Conservation (phyloP, 208 protist genomes). For the Porcisia hertigi region DNA sequence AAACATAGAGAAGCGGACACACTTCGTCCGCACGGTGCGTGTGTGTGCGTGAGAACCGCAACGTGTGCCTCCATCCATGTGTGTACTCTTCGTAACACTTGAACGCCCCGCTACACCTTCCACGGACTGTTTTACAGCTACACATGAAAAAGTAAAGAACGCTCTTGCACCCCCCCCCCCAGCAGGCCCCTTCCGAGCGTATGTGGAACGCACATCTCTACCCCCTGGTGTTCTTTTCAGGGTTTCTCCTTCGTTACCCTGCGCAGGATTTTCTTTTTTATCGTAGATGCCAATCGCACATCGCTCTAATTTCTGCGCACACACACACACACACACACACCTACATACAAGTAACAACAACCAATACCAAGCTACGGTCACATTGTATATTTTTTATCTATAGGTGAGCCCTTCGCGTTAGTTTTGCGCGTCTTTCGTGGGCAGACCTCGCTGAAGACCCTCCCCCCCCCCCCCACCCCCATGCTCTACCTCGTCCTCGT, state of each 20-base stretch:
- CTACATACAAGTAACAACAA: background rate
- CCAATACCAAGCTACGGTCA: background rate
- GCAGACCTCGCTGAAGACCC: background rate
- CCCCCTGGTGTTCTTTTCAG: too few species aligned
- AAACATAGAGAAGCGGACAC: background rate
- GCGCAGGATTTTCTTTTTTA: background rate
- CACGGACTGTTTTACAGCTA: too few species aligned
- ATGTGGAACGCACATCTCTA: too few species aligned
- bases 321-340: constrained; percentile 5
- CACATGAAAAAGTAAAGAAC: too few species aligned
- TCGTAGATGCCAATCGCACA: background rate
- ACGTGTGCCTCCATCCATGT: background rate
- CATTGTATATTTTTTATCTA: background rate
- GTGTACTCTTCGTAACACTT: background rate
- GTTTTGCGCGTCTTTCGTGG: background rate
- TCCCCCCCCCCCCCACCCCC: background rate
- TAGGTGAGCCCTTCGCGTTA: background rate
- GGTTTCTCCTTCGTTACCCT: background rate
- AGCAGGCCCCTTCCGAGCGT: too few species aligned
- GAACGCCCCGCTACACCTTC: too few species aligned
- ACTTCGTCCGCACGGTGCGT: background rate
- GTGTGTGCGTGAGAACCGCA: background rate
- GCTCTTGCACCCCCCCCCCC: too few species aligned
- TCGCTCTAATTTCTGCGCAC: background rate
- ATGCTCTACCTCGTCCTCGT: background rate